Conservation (phyloP, 306 rosid species). For the Pyrus pyrifolia region DNA sequence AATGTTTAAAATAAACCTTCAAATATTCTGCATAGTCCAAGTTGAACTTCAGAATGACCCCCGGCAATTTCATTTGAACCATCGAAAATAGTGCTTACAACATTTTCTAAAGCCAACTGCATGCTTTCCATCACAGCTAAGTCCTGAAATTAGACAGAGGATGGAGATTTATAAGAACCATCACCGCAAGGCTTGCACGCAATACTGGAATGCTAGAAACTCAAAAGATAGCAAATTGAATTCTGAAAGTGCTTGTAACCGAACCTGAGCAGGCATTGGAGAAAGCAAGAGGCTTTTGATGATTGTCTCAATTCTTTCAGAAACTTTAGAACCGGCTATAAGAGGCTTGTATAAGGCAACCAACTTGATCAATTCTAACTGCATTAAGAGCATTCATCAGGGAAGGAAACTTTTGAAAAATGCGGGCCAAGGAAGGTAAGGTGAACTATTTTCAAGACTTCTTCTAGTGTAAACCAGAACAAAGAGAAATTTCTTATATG, state of each 20-base stretch:
- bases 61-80: constrained; percentile 51
- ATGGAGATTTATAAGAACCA: not conserved
- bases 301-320: constrained; percentile 60
- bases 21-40: constrained; percentile 53
- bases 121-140: constrained; percentile 79
- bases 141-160: constrained; percentile 45
- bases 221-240: constrained; percentile 19
- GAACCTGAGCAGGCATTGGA: constrained; percentile 62
- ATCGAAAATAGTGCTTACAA: constrained; percentile 67
- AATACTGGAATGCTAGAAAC: constrained; percentile 19
- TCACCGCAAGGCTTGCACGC: not conserved
- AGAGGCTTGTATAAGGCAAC: constrained; percentile 80
- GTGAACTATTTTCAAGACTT: not conserved
- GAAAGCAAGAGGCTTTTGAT: constrained; percentile 55
- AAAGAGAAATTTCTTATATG: not conserved
- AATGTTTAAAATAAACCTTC: constrained; percentile 55
- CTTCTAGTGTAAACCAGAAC: not conserved
- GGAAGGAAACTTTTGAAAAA: constrained; percentile 7
- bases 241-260: constrained; percentile 14
- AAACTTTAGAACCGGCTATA: constrained; percentile 60
- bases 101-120: constrained; percentile 81
- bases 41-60: constrained; percentile 62
- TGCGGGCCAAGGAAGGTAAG: not conserved
- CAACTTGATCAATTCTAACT: constrained; percentile 76
- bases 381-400: constrained; percentile 36